These are phyloP conservation scores for Mantamonas sphyraenae DNA, from an alignment of 78 protist genomes.

Conservation along the genomic window DNA sequence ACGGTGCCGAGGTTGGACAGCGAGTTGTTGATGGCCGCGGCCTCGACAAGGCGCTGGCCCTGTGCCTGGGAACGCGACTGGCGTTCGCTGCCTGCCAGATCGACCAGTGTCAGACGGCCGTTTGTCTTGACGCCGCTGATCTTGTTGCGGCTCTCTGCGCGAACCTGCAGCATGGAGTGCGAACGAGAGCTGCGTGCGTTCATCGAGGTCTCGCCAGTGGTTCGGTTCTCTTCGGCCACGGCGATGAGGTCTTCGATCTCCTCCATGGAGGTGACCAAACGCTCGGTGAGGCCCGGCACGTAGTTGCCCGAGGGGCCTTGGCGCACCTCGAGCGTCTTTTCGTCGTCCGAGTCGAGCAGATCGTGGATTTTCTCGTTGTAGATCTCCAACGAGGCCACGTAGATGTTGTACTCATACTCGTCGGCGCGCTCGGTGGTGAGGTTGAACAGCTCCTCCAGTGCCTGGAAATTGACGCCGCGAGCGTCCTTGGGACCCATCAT, in stretches of 20 bases:
- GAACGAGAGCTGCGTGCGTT: constrained; percentile 34
- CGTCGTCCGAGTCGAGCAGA: background rate
- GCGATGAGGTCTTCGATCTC: background rate
- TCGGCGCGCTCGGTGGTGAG: background rate
- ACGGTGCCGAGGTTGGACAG: constrained; percentile 41
- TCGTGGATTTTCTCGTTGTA: constrained; percentile 26
- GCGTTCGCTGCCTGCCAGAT: constrained; percentile 66
- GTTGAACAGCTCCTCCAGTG: constrained; percentile 11
- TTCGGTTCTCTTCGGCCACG: background rate
- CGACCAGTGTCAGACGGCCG: constrained; percentile 48
- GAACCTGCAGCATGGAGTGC: constrained; percentile 18
- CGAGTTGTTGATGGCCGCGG: constrained; percentile 43
- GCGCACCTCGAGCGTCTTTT: background rate
- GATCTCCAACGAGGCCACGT: constrained; percentile 29
- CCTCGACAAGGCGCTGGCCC: constrained; percentile 20
- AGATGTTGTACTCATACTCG: background rate
- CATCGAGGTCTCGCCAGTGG: background rate
- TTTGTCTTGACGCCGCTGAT: background rate
- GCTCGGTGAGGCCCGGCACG: background rate
- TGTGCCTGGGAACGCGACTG: background rate
- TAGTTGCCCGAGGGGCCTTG: background rate
- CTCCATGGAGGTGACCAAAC: background rate
- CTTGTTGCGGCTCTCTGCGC: constrained; percentile 2
- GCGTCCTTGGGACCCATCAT: constrained; percentile 7
- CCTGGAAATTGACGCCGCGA: constrained; percentile 23